Percentiles rank a stretch among this genome's conserved stretches.
Evolutionary conservation across 495 filamentous ascomycete genomes (phyloP).

Genomic region (Penicillium canariense): DNA sequence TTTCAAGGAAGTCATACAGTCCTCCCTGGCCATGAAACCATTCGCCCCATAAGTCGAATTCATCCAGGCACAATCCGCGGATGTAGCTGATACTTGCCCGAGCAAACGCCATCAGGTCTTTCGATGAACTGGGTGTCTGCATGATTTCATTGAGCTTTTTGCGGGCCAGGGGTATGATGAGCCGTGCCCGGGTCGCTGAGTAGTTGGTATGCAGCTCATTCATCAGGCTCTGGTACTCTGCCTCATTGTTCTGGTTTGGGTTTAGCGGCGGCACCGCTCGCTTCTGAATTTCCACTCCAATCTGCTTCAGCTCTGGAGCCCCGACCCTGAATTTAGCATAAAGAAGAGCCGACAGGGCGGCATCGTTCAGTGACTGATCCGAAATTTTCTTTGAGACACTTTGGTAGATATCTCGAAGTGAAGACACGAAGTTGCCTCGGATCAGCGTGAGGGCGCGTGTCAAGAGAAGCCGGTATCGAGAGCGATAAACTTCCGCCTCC

Average conservation of each 20-base stretch:
- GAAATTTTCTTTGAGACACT: conserved; percentile 69
- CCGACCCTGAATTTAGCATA: conserved; percentile 76
- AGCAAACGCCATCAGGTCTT: conserved; percentile 67
- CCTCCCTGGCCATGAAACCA: conserved; percentile 71
- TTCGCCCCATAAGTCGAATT: conserved; percentile 71
- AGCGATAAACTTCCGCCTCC: conserved; percentile 79
- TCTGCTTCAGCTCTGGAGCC: conserved; percentile 62
- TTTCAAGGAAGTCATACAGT: conserved; percentile 68
- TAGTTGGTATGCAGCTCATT: conserved; percentile 68
- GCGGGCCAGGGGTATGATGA: conserved; percentile 57
- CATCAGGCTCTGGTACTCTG: conserved; percentile 64
- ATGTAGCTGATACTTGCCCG: conserved; percentile 68
- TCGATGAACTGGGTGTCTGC: conserved; percentile 62
- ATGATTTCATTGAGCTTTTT: conserved; percentile 66
- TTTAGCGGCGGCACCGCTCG: conserved; percentile 59
- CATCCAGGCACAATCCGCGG: conserved; percentile 67
- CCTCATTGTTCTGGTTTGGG: conserved; percentile 60
- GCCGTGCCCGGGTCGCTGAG: conserved; percentile 53
- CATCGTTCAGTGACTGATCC: conserved; percentile 70
- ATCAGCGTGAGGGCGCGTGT: conserved; percentile 76
- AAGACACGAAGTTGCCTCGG: conserved; percentile 78
- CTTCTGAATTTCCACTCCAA: conserved; percentile 68
- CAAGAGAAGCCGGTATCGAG: conserved; percentile 65
- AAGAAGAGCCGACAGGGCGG: conserved; percentile 69
- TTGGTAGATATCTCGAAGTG: conserved; percentile 65